A percentile compares a stretch with the other conserved stretches of the same genome.
Conservation (phyloP, 2,329 filamentous ascomycete species). For the Alternaria longipes region DNA sequence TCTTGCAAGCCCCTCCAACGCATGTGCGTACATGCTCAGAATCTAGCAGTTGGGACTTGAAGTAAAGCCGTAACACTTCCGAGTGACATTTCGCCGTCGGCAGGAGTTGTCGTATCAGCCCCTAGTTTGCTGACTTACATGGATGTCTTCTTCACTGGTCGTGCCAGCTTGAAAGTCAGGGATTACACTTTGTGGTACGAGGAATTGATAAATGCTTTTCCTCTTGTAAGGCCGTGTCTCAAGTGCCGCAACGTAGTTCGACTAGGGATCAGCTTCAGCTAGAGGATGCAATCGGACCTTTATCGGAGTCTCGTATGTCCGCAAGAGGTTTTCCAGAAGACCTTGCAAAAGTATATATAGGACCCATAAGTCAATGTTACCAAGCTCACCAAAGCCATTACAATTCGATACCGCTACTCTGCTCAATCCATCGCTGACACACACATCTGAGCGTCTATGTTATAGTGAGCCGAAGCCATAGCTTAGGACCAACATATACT, state of each 20-base stretch:
- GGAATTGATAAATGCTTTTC: neutral
- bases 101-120: accelerated
- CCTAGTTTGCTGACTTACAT: neutral
- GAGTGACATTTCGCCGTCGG: too few species aligned
- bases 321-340: neutral
- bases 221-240: neutral
- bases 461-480: neutral
- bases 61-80: too few species aligned
- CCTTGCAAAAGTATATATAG: neutral
- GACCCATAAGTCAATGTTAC: neutral
- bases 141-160: neutral
- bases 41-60: too few species aligned
- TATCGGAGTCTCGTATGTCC: neutral
- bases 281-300: neutral
- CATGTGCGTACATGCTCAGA: too few species aligned
- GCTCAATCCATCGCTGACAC: neutral
- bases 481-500: neutral
- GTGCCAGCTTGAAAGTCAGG: neutral
- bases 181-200: neutral
- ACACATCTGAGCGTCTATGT: neutral
- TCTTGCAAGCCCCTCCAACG: too few species aligned
- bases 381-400: neutral
- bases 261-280: neutral
- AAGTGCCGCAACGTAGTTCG: neutral
- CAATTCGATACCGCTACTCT: neutral